phyloP scores from a whole-genome alignment of 805 yeast species.

The Monosporozyma siamensis region DNA sequence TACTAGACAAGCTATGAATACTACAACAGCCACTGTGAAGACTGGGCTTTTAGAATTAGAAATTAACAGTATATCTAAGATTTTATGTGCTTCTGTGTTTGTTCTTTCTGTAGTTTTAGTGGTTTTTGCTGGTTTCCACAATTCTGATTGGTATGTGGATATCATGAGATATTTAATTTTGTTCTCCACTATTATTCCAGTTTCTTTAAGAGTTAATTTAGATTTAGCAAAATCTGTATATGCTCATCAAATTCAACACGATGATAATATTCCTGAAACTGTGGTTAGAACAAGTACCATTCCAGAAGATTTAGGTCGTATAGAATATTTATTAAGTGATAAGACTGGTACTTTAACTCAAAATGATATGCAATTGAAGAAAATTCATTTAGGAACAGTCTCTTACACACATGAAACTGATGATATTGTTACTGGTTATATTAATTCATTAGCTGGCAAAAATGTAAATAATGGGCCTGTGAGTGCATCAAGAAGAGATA shows the following conservation, averaged over 20 bases:
- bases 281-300: conserved; percentile 95
- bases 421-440: conserved; percentile 74
- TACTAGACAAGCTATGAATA: conserved; percentile 92
- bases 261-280: conserved; percentile 67
- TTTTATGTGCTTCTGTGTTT: conserved; percentile 81
- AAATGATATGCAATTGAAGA: conserved; percentile 94
- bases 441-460: conserved; percentile 30
- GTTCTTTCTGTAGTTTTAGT: conserved; percentile 68
- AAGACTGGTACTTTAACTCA: conserved; percentile 97
- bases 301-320: conserved; percentile 95
- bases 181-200: conserved; percentile 94
- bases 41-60: conserved; percentile 85
- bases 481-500: conserved; percentile 48
- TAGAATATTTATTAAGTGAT: conserved; percentile 85
- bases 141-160: conserved; percentile 75
- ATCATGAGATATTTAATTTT: conserved; percentile 83
- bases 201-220: conserved; percentile 83
- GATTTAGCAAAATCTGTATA: conserved; percentile 95
- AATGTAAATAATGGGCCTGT: conserved; percentile 8
- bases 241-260: conserved; percentile 91
- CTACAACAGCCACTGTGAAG: conserved; percentile 78
- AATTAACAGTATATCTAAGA: conserved; percentile 79
- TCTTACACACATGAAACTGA: conserved; percentile 87
- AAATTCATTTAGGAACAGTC: conserved; percentile 84
- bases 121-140: conserved; percentile 64